Percentiles rank a stretch among this genome's conserved stretches.
These are phyloP conservation scores for Volutella citrinella DNA, from an alignment of 2,329 filamentous ascomycete genomes.

Conservation along the genomic window DNA sequence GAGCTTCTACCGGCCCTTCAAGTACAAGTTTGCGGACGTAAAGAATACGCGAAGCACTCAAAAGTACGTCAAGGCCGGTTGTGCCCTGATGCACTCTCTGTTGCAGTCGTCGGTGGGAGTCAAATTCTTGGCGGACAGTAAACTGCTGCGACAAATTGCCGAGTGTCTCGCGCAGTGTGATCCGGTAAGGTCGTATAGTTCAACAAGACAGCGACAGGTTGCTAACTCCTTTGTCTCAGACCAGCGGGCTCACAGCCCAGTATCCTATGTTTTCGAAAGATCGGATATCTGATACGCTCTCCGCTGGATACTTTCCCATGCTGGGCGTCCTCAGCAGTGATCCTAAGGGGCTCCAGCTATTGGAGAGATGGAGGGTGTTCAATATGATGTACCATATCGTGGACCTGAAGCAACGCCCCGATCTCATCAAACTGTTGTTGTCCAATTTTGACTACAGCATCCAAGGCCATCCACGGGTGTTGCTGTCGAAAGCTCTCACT, in stretches of 20 bases:
- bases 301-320: constrained; percentile 91
- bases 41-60: constrained; percentile 91
- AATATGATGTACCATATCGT: constrained; percentile 99
- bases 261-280: constrained; percentile 86
- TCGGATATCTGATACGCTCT: constrained; percentile 81
- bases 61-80: constrained; percentile 88
- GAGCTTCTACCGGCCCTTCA: constrained; percentile 95
- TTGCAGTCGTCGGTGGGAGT: constrained; percentile 83
- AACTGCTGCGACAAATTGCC: constrained; percentile 87
- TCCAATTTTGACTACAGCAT: constrained; percentile 90
- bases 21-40: constrained; percentile 88
- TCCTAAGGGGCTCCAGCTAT: constrained; percentile 76
- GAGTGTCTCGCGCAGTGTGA: constrained; percentile 96
- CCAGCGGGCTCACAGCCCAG: constrained; percentile 72
- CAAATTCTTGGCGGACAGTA: constrained; percentile 85
- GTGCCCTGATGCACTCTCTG: constrained; percentile 80
- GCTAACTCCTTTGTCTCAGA: no score
- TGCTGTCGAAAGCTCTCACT: constrained; percentile 90
- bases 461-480: constrained; percentile 83
- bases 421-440: constrained; percentile 84
- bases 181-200: constrained; percentile 65
- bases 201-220: no score
- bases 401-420: constrained; percentile 84
- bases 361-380: constrained; percentile 96
- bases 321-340: constrained; percentile 84